phyloP scores from a whole-genome alignment of 306 rosid species.

The Calophaca sinica region DNA sequence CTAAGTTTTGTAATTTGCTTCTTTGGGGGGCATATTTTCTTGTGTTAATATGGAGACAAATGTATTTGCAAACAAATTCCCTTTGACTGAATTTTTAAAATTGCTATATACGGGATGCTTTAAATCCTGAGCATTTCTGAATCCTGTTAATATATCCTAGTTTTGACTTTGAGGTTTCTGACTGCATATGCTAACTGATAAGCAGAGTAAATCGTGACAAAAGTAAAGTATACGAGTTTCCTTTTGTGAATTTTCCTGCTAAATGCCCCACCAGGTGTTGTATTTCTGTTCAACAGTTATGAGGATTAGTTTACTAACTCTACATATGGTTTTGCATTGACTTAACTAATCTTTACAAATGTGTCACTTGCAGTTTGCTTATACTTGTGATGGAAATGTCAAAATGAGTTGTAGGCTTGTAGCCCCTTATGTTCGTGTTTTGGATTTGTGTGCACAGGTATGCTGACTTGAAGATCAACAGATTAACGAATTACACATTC shows the following conservation, averaged over 20 bases:
- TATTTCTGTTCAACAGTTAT: background rate
- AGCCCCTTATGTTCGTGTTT: conserved; percentile 8
- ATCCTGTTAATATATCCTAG: conserved; percentile 4
- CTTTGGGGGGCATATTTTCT: conserved; percentile 30
- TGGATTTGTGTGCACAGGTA: background rate
- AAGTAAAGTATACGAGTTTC: conserved; percentile 20
- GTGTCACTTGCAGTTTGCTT: conserved; percentile 17
- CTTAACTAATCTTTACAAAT: background rate
- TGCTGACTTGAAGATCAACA: conserved; percentile 72
- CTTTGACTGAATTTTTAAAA: background rate
- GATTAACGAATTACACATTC: conserved; percentile 87
- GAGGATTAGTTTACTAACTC: conserved; percentile 19
- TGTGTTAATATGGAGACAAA: conserved; percentile 13
- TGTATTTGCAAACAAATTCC: conserved; percentile 17
- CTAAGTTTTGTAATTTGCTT: conserved; percentile 27
- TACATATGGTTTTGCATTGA: conserved; percentile 30
- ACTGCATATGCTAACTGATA: background rate
- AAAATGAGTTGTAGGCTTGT: conserved; percentile 35
- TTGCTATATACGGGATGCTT: conserved; percentile 13
- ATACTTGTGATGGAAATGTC: conserved; percentile 17
- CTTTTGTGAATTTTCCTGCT: conserved; percentile 32
- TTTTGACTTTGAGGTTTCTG: conserved; percentile 25
- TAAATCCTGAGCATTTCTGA: background rate
- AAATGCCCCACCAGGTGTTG: conserved; percentile 1
- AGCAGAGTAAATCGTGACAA: conserved; percentile 27